phyloP scores from a whole-genome alignment of 1,139 yeast species.

The Pichia sp. region DNA sequence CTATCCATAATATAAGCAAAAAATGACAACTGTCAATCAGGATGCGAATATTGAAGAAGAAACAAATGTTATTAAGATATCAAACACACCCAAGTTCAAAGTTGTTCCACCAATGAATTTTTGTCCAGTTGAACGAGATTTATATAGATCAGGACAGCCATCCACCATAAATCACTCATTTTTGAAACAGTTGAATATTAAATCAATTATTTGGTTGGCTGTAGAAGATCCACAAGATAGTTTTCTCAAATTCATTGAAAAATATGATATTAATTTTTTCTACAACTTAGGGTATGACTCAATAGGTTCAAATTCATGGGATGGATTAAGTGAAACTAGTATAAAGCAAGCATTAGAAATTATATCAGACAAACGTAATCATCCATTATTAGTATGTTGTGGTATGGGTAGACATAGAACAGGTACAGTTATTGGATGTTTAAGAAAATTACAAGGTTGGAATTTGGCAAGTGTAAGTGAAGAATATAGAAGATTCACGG shows the following conservation, averaged over 20 bases:
- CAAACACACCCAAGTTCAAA: slow-evolving; percentile 43
- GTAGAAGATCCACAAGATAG: slow-evolving; percentile 93
- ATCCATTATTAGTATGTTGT: slow-evolving; percentile 86
- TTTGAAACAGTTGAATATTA: slow-evolving; percentile 62
- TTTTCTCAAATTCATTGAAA: slow-evolving; percentile 72
- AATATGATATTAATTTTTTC: slow-evolving; percentile 51
- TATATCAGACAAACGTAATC: slow-evolving; percentile 62
- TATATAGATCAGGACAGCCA: slow-evolving; percentile 94
- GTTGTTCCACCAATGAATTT: slow-evolving; percentile 92
- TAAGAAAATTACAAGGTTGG: slow-evolving; percentile 90
- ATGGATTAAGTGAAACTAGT: slow-evolving; percentile 80
- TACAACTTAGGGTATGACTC: slow-evolving; percentile 61
- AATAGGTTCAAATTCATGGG: slow-evolving; percentile 88
- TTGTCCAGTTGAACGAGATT: slow-evolving; percentile 83
- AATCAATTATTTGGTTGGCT: slow-evolving; percentile 88
- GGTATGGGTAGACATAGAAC: slow-evolving; percentile 98
- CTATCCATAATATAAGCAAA: too few relatives aligned
- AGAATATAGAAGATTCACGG: slow-evolving; percentile 89
- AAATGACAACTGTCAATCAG: not conserved
- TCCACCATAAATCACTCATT: slow-evolving; percentile 88
- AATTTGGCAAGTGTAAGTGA: slow-evolving; percentile 89
- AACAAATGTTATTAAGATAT: not conserved
- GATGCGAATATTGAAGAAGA: slow-evolving; percentile 30
- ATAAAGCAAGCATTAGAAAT: slow-evolving; percentile 73
- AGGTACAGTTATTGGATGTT: slow-evolving; percentile 92